Conservation (phyloP, 2,329 filamentous ascomycete species). For the Leptodontidium sp. region DNA sequence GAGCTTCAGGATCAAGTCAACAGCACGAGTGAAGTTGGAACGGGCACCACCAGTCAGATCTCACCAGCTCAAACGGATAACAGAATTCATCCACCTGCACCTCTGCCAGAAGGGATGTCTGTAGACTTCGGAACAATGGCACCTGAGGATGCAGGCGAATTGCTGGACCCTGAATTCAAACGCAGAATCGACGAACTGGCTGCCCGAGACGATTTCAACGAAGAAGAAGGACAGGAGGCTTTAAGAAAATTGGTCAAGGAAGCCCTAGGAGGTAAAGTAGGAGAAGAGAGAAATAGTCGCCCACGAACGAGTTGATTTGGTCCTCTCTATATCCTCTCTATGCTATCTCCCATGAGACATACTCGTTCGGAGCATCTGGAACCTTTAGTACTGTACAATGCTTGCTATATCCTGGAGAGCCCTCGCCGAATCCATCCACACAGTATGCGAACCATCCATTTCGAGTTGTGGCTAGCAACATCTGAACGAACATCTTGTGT, state of each 20-base stretch:
- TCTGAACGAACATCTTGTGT: constrained; percentile 54
- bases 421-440: constrained; percentile 59
- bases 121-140: constrained; percentile 81
- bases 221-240: constrained; percentile 79
- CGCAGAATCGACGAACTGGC: constrained; percentile 90
- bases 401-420: constrained; percentile 53
- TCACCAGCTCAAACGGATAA: constrained; percentile 54
- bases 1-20: constrained; percentile 44
- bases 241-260: constrained; percentile 82
- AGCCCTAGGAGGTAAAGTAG: constrained; percentile 74
- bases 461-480: constrained; percentile 56
- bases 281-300: constrained; percentile 71
- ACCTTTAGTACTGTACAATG: constrained; percentile 64
- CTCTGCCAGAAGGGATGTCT: constrained; percentile 77
- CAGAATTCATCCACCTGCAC: constrained; percentile 55
- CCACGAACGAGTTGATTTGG: constrained; percentile 62
- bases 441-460: constrained; percentile 64
- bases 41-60: constrained; percentile 25
- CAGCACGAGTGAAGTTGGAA: constrained; percentile 43
- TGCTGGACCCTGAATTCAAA: constrained; percentile 83
- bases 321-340: constrained; percentile 34
- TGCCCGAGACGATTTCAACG: constrained; percentile 82
- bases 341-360: constrained; percentile 66
- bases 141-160: constrained; percentile 66
- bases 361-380: constrained; percentile 58